Evolutionary conservation across 2,329 filamentous ascomycete genomes (phyloP), one percentile per base, ranked within the genome.

Genomic region (Scorias spongiosa): DNA sequence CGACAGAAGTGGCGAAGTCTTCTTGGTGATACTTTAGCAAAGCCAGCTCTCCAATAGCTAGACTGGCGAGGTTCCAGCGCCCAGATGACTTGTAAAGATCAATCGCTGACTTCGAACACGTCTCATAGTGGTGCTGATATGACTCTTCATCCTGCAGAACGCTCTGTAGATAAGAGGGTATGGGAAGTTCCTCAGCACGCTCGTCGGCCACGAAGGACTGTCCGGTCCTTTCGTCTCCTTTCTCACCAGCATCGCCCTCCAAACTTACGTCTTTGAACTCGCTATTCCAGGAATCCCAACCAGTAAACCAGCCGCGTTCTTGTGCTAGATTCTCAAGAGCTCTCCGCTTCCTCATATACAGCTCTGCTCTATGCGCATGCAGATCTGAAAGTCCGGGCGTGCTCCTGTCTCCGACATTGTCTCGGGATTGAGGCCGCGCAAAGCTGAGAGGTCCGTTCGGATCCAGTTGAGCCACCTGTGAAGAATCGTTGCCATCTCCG

Each of bases 41-140:
- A 1, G 87, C 91, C 39, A 96, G 72, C 61, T 98, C 91, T 9
- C 85, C 82, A 60, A 88, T 76, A 47, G 80, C 79, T 15, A 79
- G 74, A 52, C 93, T 80, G 1, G 83, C 80, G 7, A 85, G 84
- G 53, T 93, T 81, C 0, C 71, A 71, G 49, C 89, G 82, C 44
- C 80, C 82, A 4, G 88, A 86, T 4, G 86, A 76, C 11, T 79
- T 79, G 58, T 84, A 93, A 57, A 94, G 84, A 1, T 83, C 81
- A 45, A 93, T 75, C 2, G 88, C 80, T 48, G 84, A 80, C 53
- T 91, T 82, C 7, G 85, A 94, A n/a, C 95, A 69, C 9, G 76
- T 78, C 57, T 68, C 65, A 43, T 66, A 70, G 7, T 53, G 55
- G 10, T 57, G 54, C 39, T 63, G 58, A 42, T 69, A 69, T 2